Percentiles rank a stretch among this genome's conserved stretches.
These are phyloP conservation scores for Myotisia sp. DNA, from an alignment of 2,329 filamentous ascomycete genomes.

Conservation along the genomic window DNA sequence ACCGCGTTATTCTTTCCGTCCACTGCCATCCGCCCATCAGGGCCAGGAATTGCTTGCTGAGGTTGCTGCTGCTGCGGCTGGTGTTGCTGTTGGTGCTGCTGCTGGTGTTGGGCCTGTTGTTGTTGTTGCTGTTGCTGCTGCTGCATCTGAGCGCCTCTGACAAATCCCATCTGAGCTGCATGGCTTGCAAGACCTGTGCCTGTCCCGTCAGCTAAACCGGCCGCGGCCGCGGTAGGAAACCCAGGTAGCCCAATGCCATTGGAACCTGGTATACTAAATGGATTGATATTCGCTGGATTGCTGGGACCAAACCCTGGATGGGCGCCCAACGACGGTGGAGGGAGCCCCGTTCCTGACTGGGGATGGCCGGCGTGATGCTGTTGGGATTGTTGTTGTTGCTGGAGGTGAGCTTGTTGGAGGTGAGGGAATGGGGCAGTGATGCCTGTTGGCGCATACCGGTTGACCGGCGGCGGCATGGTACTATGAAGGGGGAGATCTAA, in stretches of 20 bases:
- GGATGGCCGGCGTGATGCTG: conserved; percentile 29
- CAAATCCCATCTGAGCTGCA: conserved; percentile 75
- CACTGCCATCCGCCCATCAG: conserved; percentile 41
- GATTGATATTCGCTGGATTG: conserved; percentile 51
- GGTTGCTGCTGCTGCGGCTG: conserved; percentile 43
- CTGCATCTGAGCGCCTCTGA: conserved; percentile 55
- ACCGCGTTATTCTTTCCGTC: conserved; percentile 43
- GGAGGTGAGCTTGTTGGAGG: conserved; percentile 38
- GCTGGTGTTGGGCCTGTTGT: conserved; percentile 39
- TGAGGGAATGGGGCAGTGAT: conserved; percentile 46
- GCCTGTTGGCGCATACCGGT: conserved; percentile 45
- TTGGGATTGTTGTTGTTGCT: conserved; percentile 30
- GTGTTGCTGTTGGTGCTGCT: conserved; percentile 38
- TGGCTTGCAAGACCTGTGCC: conserved; percentile 68
- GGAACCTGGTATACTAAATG: conserved; percentile 43
- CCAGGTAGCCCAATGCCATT: conserved; percentile 46
- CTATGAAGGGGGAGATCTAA: conserved; percentile 11
- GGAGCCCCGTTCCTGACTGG: conserved; percentile 35
- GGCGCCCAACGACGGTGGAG: conserved; percentile 45
- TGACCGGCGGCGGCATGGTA: conserved; percentile 45
- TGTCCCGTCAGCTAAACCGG: conserved; percentile 31
- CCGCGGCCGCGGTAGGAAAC: conserved; percentile 43
- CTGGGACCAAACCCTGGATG: conserved; percentile 54
- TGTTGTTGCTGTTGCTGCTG: conserved; percentile 44
- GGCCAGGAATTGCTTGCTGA: conserved; percentile 30